Base-by-base conservation (phyloP, 1,284 basidiomycete genomes). In the Hortiboletus rubellus region DNA sequence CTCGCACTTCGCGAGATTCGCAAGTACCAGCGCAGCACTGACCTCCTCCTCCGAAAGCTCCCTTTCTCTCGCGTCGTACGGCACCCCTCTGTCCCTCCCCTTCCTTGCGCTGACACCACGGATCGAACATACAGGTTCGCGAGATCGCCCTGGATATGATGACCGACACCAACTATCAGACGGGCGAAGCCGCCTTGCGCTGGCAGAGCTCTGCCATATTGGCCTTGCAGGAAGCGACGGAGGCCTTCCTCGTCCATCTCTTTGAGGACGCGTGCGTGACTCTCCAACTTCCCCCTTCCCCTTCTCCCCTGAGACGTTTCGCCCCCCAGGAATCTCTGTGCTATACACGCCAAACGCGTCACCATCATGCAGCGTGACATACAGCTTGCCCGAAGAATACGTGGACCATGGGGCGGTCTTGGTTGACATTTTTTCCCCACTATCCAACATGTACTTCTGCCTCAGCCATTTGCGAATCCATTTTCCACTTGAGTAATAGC, bases 331-430 rank as follows among this genome's bases (percentile, higher is more conserved):
- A 98, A 98, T 74, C 77, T 98, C 46, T 97, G 95, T 70, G 96
- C 97, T 6, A 92, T 99, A 61, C 97, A 99, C 72, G 96, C 97
- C 31, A 98, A 97, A 76, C 90, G 96, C 68, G 97, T 99, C 14
- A 99, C 97, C 8, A 91, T 99, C 68, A 98, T 98, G 96, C 92
- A 94, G 61, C 85, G 91, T 63, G 97, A 99, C 71, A 96, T 99
- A 63, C 94, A 97, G 64, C 87, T 99, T 45, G 96, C 96, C 30
- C 83, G 96, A 55, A 85, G 96, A 63, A 93, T 99, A 78, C 86
- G 96, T 57, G 96, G 96, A 3, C 84, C 85, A 45, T 92, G 89
- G 87, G 84, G 83, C 53, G 81, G 81, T 43, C 73, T 84, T 53
- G 77, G 77, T 49, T 77, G 52, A 60, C 67, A 59, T 45, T 41